Evolutionary conservation across 352 stramenopile genomes (phyloP), one percentile per base, ranked within the genome.

Genomic region (Lagenidium sp.): DNA sequence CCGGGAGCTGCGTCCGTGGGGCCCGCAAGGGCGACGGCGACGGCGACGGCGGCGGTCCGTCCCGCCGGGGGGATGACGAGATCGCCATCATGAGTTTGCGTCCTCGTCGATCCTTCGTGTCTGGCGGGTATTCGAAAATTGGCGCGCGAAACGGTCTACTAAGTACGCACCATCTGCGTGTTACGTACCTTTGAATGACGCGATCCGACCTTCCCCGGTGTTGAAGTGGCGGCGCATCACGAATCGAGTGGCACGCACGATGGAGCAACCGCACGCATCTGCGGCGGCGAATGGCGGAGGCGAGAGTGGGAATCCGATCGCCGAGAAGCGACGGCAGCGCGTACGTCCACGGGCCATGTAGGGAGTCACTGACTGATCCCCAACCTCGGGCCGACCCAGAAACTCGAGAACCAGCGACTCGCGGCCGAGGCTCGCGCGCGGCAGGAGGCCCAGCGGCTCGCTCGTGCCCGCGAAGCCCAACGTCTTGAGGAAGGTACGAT

Each of bases 351-450:
- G 45, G n/a, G n/a, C n/a, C n/a, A n/a, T n/a, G n/a, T n/a, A n/a
- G n/a, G n/a, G n/a, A n/a, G n/a, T n/a, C n/a, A n/a, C n/a, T n/a
- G n/a, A n/a, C n/a, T n/a, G n/a, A n/a, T n/a, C n/a, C 8, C 21
- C 32, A 7, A 49, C 7, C 26, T 41, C 4, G 18, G 18, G 35
- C 5, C 26, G 16, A 32, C 8, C 5, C 19, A 88, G 76, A 85
- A 85, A 80, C 41, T 85, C 13, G 73, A 85, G 48, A 81, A 85
- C 31, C 55, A 85, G 50, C 72, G 57, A 8, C 52, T 88, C 36
- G 68, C 84, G 40, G 63, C 76, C 21, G 70, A 76, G 16, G 70
- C 70, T 26, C 54, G 58, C 10, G 44, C 65, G 19, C 62, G 62
- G 0, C 68, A 79, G 28, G 63, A 82, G 31, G 68, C 79, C 18